Conservation (phyloP, 768 basidiomycete species). For the Tephrocybe sp. region DNA sequence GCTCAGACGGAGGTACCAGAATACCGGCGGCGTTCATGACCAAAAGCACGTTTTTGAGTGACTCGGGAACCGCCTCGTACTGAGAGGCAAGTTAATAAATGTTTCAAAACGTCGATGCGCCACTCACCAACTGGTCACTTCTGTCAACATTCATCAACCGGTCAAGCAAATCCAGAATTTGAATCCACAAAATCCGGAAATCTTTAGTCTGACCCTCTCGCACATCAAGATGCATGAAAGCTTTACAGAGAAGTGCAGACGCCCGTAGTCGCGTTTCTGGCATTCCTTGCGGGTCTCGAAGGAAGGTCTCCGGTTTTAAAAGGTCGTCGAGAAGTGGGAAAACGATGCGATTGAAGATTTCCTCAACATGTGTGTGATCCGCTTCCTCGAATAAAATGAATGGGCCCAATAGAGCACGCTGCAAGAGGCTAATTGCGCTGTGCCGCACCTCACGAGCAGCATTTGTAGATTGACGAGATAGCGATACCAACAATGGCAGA, state of each 20-base stretch:
- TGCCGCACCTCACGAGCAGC: constrained; percentile 84
- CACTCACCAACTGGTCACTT: constrained; percentile 80
- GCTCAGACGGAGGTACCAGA: constrained; percentile 59
- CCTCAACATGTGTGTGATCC: constrained; percentile 64
- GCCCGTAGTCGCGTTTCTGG: constrained; percentile 87
- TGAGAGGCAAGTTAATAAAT: constrained; percentile 28
- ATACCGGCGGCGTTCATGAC: constrained; percentile 92
- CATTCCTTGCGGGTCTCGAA: constrained; percentile 82
- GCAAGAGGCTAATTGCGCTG: constrained; percentile 72
- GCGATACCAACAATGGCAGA: constrained; percentile 68
- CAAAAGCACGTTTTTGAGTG: constrained; percentile 92
- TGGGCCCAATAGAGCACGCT: constrained; percentile 80
- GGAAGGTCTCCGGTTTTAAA: constrained; percentile 76
- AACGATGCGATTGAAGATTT: constrained; percentile 84
- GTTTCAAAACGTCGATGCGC: not conserved
- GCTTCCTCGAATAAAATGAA: constrained; percentile 59
- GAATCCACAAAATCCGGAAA: constrained; percentile 79
- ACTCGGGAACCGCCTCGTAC: constrained; percentile 96
- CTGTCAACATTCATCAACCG: constrained; percentile 84
- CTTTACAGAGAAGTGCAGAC: constrained; percentile 89
- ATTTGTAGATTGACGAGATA: constrained; percentile 81
- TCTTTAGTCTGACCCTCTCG: constrained; percentile 62
- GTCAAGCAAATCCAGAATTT: constrained; percentile 85
- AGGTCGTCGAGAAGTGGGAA: constrained; percentile 93
- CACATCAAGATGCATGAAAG: constrained; percentile 91